Conservation (phyloP, 441 rosid species). For the Syzygium syzygioides region DNA sequence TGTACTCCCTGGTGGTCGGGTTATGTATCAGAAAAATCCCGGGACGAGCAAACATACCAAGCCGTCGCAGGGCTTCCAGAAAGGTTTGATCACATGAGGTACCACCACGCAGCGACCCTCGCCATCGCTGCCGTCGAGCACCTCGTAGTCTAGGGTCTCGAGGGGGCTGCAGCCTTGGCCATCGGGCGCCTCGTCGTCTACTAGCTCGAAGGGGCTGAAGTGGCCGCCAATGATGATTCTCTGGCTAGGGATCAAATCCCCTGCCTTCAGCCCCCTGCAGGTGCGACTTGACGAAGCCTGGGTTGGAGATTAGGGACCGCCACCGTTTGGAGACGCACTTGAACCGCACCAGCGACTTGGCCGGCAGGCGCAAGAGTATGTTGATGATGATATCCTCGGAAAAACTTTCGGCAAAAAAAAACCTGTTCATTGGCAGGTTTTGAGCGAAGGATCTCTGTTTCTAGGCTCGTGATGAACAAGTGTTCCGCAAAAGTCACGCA, state of each 20-base stretch:
- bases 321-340: background rate
- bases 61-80: background rate
- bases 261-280: background rate
- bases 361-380: background rate
- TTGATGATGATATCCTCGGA: background rate
- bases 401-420: background rate
- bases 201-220: too few relatives aligned
- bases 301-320: background rate
- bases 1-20: background rate
- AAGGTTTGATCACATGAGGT: background rate
- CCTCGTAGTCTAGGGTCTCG: background rate
- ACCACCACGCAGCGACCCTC: background rate
- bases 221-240: background rate
- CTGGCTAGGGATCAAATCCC: background rate
- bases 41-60: background rate
- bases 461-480: too few relatives aligned
- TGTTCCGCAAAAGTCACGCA: too few relatives aligned
- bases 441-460: too few relatives aligned
- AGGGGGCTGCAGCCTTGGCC: background rate
- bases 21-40: background rate
- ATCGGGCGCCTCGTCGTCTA: too few relatives aligned
- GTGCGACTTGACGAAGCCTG: background rate
- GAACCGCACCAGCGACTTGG: background rate
- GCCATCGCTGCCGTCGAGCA: background rate
- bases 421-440: too few relatives aligned